Base-by-base conservation (phyloP, 306 rosid genomes). In the Ziziphus jujuba region DNA sequence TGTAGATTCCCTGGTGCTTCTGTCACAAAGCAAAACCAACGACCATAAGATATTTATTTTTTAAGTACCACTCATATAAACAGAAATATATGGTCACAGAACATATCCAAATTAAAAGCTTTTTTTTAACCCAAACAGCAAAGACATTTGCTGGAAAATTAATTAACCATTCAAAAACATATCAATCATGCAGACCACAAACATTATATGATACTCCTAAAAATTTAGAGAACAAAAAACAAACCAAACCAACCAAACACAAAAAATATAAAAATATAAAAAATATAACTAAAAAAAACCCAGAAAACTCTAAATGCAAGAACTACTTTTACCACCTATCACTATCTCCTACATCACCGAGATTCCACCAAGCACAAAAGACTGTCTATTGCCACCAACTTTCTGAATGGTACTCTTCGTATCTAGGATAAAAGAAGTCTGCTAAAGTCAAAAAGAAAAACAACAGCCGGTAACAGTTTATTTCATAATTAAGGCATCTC, bases 1-100 rank as follows among this genome's bases (percentile, higher is more conserved):
- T 19, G 99, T 93, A n/a, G 97, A 83, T 80, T 93, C 99, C 74
- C 99, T 79, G 31, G 96, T 83, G 84, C 78, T 81, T 75, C 91
- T 88, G 95, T 68, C 25, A 75, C 65, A 75, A 81, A 67, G 20
- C 9, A 58, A 77, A 36, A 72, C 53, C 24, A 65, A 49, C 33
- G 16, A 43, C 40, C 8, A 28, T 74, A 48, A 56, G 43, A 68
- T 44, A 24, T 34, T 25, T 44, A 24, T 34, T 25, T 5, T 45
- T 16, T 0, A 24, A n/a, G 15, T 15, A 66, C 54, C 7, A 21
- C 23, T 36, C 23, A 56, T 22, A 23, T 45, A 22, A 47, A 25
- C 28, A 43, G 28, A 45, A 8, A 50, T 16, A 17, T n/a, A 50
- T 31, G 13, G 1, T n/a, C 17, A 59, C 33, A 24, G 0, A 34